Evolutionary conservation across 1,284 basidiomycete species (phyloP).

Genomic region (Austroboletus niveus): DNA sequence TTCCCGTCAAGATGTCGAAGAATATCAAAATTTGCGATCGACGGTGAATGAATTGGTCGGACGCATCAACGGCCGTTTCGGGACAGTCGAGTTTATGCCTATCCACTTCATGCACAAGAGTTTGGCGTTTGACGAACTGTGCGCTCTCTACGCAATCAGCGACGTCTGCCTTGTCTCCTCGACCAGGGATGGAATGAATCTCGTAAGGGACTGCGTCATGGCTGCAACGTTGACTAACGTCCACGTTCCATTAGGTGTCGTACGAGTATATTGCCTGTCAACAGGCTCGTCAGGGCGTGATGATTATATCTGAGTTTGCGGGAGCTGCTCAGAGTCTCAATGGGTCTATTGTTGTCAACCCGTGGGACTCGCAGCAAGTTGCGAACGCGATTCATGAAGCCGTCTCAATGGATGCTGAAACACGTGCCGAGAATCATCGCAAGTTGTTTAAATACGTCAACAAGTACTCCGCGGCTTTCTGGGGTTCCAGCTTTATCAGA

Average conservation of each 20-base stretch:
- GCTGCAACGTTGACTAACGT: conserved; percentile 11
- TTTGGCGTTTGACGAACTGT: conserved; percentile 91
- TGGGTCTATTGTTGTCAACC: conserved; percentile 92
- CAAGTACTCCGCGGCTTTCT: conserved; percentile 91
- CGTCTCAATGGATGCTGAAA: conserved; percentile 82
- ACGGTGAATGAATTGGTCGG: conserved; percentile 98
- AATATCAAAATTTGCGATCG: conserved; percentile 96
- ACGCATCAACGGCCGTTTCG: conserved; percentile 96
- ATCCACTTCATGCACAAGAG: conserved; percentile 99
- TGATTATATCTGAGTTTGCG: conserved; percentile 98
- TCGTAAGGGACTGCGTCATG: conserved; percentile 49
- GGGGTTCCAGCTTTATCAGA: conserved; percentile 88
- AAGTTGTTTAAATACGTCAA: conserved; percentile 96
- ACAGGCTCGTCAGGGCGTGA: conserved; percentile 87
- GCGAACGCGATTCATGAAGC: conserved; percentile 95
- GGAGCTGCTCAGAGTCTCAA: conserved; percentile 96
- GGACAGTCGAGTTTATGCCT: conserved; percentile 98
- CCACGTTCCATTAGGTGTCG: conserved; percentile 67
- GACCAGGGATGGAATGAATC: conserved; percentile 98
- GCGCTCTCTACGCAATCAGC: conserved; percentile 93
- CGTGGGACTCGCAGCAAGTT: conserved; percentile 94
- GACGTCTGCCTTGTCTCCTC: conserved; percentile 96
- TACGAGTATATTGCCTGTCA: conserved; percentile 99
- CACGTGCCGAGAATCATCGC: conserved; percentile 86
- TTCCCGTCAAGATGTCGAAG: conserved; percentile 96